Conservation (phyloP, 2,329 filamentous ascomycete genomes). For the Chrysosporium keratinophilum region DNA sequence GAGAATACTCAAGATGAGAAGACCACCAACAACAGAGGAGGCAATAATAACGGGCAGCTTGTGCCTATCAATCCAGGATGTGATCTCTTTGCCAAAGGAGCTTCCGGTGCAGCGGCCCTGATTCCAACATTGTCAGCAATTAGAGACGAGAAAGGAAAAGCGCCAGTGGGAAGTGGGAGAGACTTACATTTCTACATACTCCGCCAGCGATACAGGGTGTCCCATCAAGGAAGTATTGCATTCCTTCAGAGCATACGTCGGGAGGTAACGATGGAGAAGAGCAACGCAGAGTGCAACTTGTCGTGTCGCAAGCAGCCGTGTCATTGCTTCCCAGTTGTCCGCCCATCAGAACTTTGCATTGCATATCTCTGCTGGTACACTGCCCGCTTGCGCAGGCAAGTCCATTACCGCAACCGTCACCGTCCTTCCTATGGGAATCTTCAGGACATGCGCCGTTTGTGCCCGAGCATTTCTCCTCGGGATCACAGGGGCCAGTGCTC, state of each 20-base stretch:
- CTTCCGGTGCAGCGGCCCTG: conserved; percentile 64
- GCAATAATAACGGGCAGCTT: conserved; percentile 76
- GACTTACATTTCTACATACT: conserved; percentile 56
- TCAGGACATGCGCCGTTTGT: conserved; percentile 60
- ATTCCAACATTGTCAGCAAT: conserved; percentile 1
- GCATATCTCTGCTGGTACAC: conserved; percentile 81
- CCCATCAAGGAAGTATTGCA: conserved; percentile 85
- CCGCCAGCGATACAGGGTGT: conserved; percentile 75
- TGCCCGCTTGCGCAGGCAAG: conserved; percentile 82
- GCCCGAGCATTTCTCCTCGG: conserved; percentile 72
- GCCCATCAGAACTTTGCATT: conserved; percentile 79
- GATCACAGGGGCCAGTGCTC: conserved; percentile 73
- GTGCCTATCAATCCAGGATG: conserved; percentile 65
- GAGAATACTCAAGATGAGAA: conserved; percentile 59
- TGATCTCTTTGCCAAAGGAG: conserved; percentile 59
- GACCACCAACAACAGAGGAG: conserved; percentile 56
- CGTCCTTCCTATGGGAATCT: conserved; percentile 61
- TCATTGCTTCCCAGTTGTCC: conserved; percentile 61
- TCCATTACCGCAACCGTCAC: conserved; percentile 54
- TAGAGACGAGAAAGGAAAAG: neutral
- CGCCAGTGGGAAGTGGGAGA: neutral
- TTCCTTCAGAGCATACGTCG: conserved; percentile 61
- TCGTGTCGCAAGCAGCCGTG: conserved; percentile 65
- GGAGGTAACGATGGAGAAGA: conserved; percentile 56
- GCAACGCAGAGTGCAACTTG: conserved; percentile 68